Base-by-base conservation (phyloP, 164 flowering plant genomes). In the Euptelea pleiosperma region DNA sequence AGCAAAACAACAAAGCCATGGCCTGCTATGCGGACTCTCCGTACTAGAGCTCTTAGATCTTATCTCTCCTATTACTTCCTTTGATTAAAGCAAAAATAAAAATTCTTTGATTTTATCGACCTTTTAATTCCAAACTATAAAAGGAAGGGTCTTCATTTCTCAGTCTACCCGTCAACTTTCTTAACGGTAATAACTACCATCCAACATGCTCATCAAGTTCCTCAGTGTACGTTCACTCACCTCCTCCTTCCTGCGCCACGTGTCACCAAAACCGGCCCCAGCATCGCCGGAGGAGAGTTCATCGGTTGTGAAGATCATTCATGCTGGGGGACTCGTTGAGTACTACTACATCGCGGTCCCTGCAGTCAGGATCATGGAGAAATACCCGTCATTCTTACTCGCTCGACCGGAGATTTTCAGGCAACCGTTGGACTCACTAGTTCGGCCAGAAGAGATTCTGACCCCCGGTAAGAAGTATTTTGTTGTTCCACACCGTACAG, bases 331-430 rank as follows among this genome's bases (percentile, higher is more conserved):
- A 0, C 6, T 6, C 1, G 73, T 63, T 1, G 85, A 82, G 46
- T 31, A 44, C 43, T 75, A 74, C 68, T 78, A 74, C 68, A 71
- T 73, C 80, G 76, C 87, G 6, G 49, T 68, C 6, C 82, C 81
- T 14, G 79, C 87, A 6, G 39, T 53, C 16, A 52, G 43, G 61
- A 68, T 82, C 66, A 65, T 82, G 59, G 80, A 78, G 50, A 78
- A 74, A 64, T 66, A 74, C 55, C 85, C 85, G 0, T 58, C 79
- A 12, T 76, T 62, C 63, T 6, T 62, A 2, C 57, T 79, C 3
- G 63, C 81, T 3, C 61, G 74, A 52, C 84, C 81, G 0, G 70
- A 74, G 5, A 68, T 82, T 16, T 82, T 82, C 64, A 25, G 59
- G 25, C 49, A 62, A 52, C 83, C 87, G 0, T 78, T 81, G 82